A percentile compares a stretch with the other conserved stretches of the same genome.
Conservation (phyloP, 108 stramenopile genomes). For the Skeletonema costatum region DNA sequence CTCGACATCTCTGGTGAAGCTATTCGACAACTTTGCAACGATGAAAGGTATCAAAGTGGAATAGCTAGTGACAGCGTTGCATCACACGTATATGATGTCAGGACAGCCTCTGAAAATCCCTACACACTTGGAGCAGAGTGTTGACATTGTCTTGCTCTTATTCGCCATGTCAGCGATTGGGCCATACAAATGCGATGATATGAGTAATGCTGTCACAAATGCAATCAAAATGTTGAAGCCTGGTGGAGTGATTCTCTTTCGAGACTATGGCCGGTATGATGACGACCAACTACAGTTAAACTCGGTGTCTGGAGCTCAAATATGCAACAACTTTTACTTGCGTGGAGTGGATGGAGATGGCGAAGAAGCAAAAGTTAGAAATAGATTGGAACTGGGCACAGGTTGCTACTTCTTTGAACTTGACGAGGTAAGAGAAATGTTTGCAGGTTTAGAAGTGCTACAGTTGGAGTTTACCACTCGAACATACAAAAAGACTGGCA, state of each 20-base stretch:
- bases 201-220: conserved; percentile 55
- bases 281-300: conserved; percentile 76
- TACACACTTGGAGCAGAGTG: background rate
- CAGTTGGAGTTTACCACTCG: conserved; percentile 66
- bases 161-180: conserved; percentile 52
- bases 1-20: conserved; percentile 32
- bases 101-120: background rate
- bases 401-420: conserved; percentile 75
- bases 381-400: conserved; percentile 53
- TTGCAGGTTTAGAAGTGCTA: conserved; percentile 67
- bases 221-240: conserved; percentile 60
- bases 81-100: conserved; percentile 8
- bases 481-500: conserved; percentile 59
- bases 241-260: conserved; percentile 74
- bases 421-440: conserved; percentile 64
- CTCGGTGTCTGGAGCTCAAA: conserved; percentile 25
- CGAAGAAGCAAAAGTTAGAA: background rate
- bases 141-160: conserved; percentile 36
- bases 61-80: background rate
- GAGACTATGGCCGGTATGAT: conserved; percentile 91
- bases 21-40: conserved; percentile 9
- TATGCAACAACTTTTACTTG: conserved; percentile 74
- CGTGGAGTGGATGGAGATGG: background rate
- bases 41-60: conserved; percentile 25
- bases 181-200: conserved; percentile 18